Base-by-base conservation (phyloP, 2,329 filamentous ascomycete species). In the Lasiodiplodia sp. region DNA sequence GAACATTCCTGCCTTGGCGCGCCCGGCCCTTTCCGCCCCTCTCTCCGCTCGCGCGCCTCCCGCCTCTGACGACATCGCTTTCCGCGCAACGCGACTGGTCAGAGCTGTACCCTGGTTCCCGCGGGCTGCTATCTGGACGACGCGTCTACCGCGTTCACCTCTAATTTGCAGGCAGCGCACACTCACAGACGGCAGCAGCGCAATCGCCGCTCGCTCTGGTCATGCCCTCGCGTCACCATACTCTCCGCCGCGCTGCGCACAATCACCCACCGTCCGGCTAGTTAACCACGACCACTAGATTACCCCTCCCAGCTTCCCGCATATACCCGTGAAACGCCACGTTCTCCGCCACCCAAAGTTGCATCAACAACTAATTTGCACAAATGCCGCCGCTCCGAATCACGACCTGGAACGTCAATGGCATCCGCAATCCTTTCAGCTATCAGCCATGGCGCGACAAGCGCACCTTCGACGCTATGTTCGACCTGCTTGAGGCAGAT, bases 401-500 rank as follows among this genome's bases (percentile, higher is more conserved):
- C 74, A 96, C 92, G 47, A 77, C 76, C 64, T 84, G 83, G 84
- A 86, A 86, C 75, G 84, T 86, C 75, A 86, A 86, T 71, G 84
- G 84, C 75, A 85, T 86, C 69, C 82, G 84, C 70, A 86, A 86
- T 71, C 84, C 84, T n/a, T 85, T 86, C 75, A 80, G 81, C 52
- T 85, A 86, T 73, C 81, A 83, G 73, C 84, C 84, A 81, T 86
- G 84, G 84, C 81, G 83, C 73, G 75, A 78, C 55, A 79, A 77
- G 28, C 78, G 82, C 69, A 80, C 82, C 16, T 85, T 84, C 75
- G 77, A 79, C 56, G 87, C 91, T 72, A 98, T 98, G 96, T 98
- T 99, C 80, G 92, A 97, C 73, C 92, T 91, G 53, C 87, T 99
- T 7, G 92, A 96, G 78, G 90, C 94, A 66, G 96, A 99, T 78